Percentiles rank a stretch among this genome's conserved stretches.
These are phyloP conservation scores for Salicornia ramosissima DNA, from an alignment of 148 eudicot genomes.

Conservation along the genomic window DNA sequence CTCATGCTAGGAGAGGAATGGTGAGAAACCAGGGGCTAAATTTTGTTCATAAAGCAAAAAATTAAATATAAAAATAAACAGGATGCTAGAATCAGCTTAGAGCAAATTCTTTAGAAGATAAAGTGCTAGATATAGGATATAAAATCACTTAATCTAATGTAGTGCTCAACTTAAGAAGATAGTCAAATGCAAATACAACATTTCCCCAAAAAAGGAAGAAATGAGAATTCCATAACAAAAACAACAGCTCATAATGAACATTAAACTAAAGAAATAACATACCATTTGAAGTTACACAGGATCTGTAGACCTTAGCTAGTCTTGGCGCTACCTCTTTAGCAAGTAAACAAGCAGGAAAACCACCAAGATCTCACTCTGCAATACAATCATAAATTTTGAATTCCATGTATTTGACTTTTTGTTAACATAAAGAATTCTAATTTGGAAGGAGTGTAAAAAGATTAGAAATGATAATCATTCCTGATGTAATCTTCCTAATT, in stretches of 20 bases:
- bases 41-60: slow-evolving; percentile 11
- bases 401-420: slow-evolving; percentile 1
- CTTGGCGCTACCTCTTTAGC: slow-evolving; percentile 61
- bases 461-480: no score
- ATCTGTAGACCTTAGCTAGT: slow-evolving; percentile 88
- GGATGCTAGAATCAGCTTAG: slow-evolving; percentile 52
- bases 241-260: background rate
- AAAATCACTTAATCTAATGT: slow-evolving; percentile 86
- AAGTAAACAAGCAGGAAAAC: slow-evolving; percentile 96
- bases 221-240: background rate
- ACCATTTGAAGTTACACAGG: slow-evolving; percentile 68
- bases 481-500: no score
- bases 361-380: slow-evolving; percentile 99
- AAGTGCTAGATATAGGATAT: slow-evolving; percentile 87
- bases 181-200: background rate
- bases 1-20: slow-evolving; percentile 19
- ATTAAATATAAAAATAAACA: no score
- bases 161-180: slow-evolving; percentile 66
- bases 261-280: slow-evolving; percentile 17
- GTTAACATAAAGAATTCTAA: background rate
- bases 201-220: no score
- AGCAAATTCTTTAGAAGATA: slow-evolving; percentile 90
- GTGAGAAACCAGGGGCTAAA: background rate
- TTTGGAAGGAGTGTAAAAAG: background rate
- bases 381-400: background rate